Evolutionary conservation across 495 filamentous ascomycete species (phyloP), one percentile per base, ranked within the genome.

Genomic region (Mytilinidion resinicola): DNA sequence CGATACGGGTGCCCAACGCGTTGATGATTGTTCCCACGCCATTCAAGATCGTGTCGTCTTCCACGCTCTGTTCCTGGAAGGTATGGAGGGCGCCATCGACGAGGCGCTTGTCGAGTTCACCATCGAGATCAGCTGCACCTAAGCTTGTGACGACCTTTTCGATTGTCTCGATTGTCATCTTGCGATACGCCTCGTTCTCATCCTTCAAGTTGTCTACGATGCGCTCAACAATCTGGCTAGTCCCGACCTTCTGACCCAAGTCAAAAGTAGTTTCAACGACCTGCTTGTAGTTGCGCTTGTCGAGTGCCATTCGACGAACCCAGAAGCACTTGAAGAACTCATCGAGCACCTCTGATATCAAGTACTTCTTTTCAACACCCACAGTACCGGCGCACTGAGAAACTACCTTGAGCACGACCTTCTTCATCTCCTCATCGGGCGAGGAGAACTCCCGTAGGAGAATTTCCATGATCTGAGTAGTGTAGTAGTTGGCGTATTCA

Each of bases 301-400:
- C 95, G 19, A 97, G 76, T 9, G 95, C 95, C 89, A 97, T 96
- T 41, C 95, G 83, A 39, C 93, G 78, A 39, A 96, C 91, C 95
- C 95, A 99, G 77, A 99, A 99, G 64, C 87, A 89, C 77, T 96
- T 97, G 78, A 99, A 97, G 73, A 97, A 99, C 58, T 96, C 92
- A 51, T 86, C 84, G 47, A 97, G 80, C 19, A 99, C 91, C 61
- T 95, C 84, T 68, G 97, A 91, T 73, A 96, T 96, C 25, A 99
- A 80, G 68, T 96, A 99, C 48, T 83, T 83, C 42, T 90, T 88
- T 56, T 95, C 97, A 11, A 99, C 93, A 74, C 95, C 95, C 66
- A 91, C 86, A 0, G 93, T 97, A 64, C 86, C 85, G 14, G 92
- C 88, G 71, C 93, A 97, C 68, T 97, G 95, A n/a, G 90, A 96